Evolutionary conservation across 1,284 basidiomycete genomes (phyloP).

Genomic region (Pyrrhoderma noxium): DNA sequence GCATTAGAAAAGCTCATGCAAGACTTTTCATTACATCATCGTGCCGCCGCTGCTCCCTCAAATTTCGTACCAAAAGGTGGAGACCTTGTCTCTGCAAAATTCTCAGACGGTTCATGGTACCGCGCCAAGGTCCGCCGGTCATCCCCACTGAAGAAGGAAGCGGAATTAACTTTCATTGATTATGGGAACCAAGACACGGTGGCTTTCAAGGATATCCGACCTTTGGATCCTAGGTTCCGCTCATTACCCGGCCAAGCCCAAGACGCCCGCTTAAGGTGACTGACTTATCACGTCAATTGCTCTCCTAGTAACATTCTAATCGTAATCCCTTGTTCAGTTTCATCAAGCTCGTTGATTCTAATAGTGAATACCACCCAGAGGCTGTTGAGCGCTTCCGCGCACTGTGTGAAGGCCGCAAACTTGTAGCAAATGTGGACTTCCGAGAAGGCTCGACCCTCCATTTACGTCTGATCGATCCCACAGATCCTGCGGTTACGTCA

Average conservation of each 20-base stretch:
- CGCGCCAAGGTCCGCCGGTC: conserved; percentile 81
- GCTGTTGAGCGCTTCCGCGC: conserved; percentile 80
- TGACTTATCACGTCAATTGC: not conserved
- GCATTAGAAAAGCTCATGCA: conserved; percentile 90
- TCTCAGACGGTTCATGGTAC: conserved; percentile 90
- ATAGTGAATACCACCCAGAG: conserved; percentile 81
- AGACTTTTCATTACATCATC: conserved; percentile 85
- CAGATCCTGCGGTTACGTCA: conserved; percentile 56
- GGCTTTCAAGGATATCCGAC: conserved; percentile 68
- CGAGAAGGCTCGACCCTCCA: conserved; percentile 62
- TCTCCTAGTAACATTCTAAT: not conserved
- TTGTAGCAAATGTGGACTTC: conserved; percentile 86
- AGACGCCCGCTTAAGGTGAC: conserved; percentile 70
- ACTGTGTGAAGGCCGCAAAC: conserved; percentile 81
- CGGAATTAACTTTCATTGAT: conserved; percentile 82
- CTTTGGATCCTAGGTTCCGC: conserved; percentile 82
- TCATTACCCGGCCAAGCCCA: conserved; percentile 79
- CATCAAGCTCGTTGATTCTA: conserved; percentile 69
- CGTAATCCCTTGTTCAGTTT: conserved; percentile 46
- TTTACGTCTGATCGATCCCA: conserved; percentile 81
- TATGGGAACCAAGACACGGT: conserved; percentile 88
- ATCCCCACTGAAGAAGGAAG: conserved; percentile 81
- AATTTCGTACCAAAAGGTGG: conserved; percentile 75
- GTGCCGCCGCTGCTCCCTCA: conserved; percentile 50
- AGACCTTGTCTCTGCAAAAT: conserved; percentile 86